phyloP scores from a whole-genome alignment of 495 filamentous ascomycete genomes.

The Penicillium bovifimosum region DNA sequence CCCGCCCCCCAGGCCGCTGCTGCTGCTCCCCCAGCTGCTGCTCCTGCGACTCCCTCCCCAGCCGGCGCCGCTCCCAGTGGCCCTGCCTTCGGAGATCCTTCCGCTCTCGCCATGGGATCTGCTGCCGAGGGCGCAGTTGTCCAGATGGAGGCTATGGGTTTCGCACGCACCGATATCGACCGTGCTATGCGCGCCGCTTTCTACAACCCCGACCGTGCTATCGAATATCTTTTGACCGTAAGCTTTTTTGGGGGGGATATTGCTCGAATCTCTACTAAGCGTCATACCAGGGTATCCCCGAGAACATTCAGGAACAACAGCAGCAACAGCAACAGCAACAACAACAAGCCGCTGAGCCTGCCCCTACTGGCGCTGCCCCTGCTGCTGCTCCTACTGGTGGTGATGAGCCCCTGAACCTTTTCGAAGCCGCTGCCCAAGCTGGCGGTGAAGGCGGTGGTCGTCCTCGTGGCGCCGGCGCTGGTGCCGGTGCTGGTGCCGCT shows the following conservation, averaged over 20 bases:
- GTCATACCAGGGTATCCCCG: constrained; percentile 78
- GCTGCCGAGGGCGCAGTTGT: constrained; percentile 78
- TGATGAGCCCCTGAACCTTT: constrained; percentile 78
- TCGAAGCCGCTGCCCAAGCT: constrained; percentile 83
- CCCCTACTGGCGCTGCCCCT: constrained; percentile 34
- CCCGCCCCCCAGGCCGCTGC: constrained; percentile 59
- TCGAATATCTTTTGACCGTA: constrained; percentile 89
- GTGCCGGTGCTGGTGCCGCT: constrained; percentile 46
- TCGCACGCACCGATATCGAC: constrained; percentile 77
- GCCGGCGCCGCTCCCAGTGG: constrained; percentile 40
- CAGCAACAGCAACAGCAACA: constrained; percentile 33
- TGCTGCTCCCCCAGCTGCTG: constrained; percentile 50
- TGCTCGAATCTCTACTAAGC: constrained; percentile 7
- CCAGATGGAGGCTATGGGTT: constrained; percentile 98
- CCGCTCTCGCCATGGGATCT: constrained; percentile 74
- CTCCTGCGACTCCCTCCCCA: constrained; percentile 63
- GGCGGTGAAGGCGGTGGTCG: constrained; percentile 54
- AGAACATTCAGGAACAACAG: constrained; percentile 63
- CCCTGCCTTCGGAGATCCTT: constrained; percentile 64
- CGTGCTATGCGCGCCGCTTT: constrained; percentile 93
- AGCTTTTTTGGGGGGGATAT: constrained; percentile 26
- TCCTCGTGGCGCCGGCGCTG: constrained; percentile 40
- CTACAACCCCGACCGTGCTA: constrained; percentile 93
- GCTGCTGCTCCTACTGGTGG: constrained; percentile 37
- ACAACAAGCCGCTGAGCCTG: constrained; percentile 23